Evolutionary conservation across 495 filamentous ascomycete genomes (phyloP), one percentile per base, ranked within the genome.

Genomic region (Hypoxylon cercidicola): DNA sequence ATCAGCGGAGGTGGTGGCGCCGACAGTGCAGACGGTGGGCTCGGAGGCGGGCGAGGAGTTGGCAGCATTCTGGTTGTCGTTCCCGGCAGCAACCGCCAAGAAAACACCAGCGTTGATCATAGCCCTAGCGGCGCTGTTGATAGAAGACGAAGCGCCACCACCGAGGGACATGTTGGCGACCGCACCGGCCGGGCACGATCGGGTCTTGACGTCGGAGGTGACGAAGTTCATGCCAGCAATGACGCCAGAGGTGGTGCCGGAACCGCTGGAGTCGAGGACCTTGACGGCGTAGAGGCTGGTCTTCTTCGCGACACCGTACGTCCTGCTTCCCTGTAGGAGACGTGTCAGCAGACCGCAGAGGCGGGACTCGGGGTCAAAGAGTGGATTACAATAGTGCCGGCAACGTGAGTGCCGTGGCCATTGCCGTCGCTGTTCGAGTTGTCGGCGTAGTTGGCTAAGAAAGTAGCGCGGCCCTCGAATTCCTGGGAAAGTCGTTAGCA

Each of bases 11-110:
- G 79, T 79, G 30, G 78, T 77, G 48, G 87, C 83, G 37, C 85
- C 88, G 57, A 89, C 82, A 18, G 88, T 89, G 76, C 87, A 82
- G 50, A 80, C 87, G 40, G 71, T 69, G 6, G 84, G 58, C 56
- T 82, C 86, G 45, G 82, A 84, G 34, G 87, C 85, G 41, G 85
- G 84, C 5, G 85, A 86, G 62, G 70, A 80, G 76, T 76, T 76
- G 45, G 70, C 63, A 5, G 84, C 82, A 60, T 85, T 73, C 25
- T 50, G 62, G 66, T 75, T 78, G 59, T 76, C 74, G 70, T 87
- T 87, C 15, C 85, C 85, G 16, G 84, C 85, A 28, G 85, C 85
- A 15, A 86, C 83, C 51, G 78, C 82, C 20, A 85, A 76, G 70
- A 83, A 84, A 43, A 85, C 66, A 58, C 86, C 86, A 19, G 78